Conservation (phyloP, 192 early-diverging fungal species). For the Entophlyctis luteolus region DNA sequence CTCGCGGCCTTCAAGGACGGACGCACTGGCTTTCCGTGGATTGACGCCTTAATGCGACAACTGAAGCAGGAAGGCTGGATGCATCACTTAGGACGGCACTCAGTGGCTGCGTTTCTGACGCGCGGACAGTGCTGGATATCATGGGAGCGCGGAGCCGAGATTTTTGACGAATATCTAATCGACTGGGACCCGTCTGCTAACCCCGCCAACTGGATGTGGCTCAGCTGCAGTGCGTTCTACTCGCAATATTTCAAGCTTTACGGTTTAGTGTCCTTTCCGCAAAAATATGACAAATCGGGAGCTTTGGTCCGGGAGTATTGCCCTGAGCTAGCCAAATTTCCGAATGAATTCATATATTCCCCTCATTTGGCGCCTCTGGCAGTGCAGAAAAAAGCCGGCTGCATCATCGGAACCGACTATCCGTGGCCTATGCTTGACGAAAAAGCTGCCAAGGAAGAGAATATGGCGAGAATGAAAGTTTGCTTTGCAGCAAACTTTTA, state of each 20-base stretch:
- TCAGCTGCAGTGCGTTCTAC: slow-evolving; percentile 30
- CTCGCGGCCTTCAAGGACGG: slow-evolving; percentile 18
- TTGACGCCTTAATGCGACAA: slow-evolving; percentile 35
- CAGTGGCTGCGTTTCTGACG: slow-evolving; percentile 34
- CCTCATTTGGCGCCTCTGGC: slow-evolving; percentile 5
- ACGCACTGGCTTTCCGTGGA: slow-evolving; percentile 37
- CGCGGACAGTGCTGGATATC: slow-evolving; percentile 30
- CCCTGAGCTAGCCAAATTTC: slow-evolving; percentile 22
- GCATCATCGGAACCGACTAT: slow-evolving; percentile 25
- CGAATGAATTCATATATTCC: slow-evolving; percentile 27
- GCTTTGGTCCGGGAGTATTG: slow-evolving; percentile 20
- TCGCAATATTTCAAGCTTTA: slow-evolving; percentile 30
- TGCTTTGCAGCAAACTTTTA: not conserved
- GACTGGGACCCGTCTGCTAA: slow-evolving; percentile 27
- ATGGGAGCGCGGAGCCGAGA: slow-evolving; percentile 34
- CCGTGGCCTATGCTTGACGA: slow-evolving; percentile 20
- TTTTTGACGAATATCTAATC: slow-evolving; percentile 31
- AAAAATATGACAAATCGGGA: slow-evolving; percentile 23
- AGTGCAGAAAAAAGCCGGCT: slow-evolving; percentile 22
- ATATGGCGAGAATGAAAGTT: slow-evolving; percentile 21
- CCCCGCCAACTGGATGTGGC: slow-evolving; percentile 38
- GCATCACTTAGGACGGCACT: slow-evolving; percentile 35
- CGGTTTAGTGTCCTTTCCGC: slow-evolving; percentile 26
- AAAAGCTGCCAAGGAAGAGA: not conserved
- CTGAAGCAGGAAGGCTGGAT: slow-evolving; percentile 36